Evolutionary conservation across 106 monocot species (phyloP).

Genomic region (Acorus calamus): DNA sequence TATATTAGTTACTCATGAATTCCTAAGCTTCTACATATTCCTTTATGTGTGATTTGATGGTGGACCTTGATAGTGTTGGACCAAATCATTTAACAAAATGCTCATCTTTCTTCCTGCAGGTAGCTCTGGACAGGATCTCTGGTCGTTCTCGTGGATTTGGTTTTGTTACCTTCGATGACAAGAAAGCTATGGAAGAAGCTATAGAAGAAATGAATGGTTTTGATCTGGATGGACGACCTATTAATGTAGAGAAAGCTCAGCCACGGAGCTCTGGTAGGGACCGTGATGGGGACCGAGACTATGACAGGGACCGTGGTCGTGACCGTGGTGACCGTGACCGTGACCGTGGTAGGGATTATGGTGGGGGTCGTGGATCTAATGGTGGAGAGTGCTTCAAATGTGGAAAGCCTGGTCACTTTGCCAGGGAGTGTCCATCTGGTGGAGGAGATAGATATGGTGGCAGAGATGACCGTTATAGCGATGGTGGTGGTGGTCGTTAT

Average conservation of each 20-base stretch:
- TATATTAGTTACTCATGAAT: too few species aligned
- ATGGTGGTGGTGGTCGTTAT: slow-evolving; percentile 24
- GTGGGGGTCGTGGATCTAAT: slow-evolving; percentile 31
- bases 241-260: slow-evolving; percentile 95
- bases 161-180: slow-evolving; percentile 81
- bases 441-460: slow-evolving; percentile 56
- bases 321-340: neutral
- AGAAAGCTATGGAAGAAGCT: slow-evolving; percentile 87
- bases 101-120: slow-evolving; percentile 20
- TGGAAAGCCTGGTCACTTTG: slow-evolving; percentile 97
- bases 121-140: slow-evolving; percentile 65
- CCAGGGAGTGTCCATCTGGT: slow-evolving; percentile 85
- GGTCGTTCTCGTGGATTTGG: slow-evolving; percentile 94
- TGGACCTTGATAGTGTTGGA: too few species aligned
- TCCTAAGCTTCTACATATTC: too few species aligned
- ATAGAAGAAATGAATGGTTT: slow-evolving; percentile 95
- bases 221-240: slow-evolving; percentile 79
- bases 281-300: slow-evolving; percentile 54
- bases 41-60: too few species aligned
- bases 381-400: slow-evolving; percentile 84
- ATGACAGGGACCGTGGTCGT: slow-evolving; percentile 39
- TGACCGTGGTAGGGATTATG: slow-evolving; percentile 25
- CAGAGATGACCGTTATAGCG: slow-evolving; percentile 40
- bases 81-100: too few species aligned
- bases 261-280: slow-evolving; percentile 60